These are phyloP conservation scores for Metrosideros polymorpha DNA, from an alignment of 441 rosid genomes.

Conservation along the genomic window DNA sequence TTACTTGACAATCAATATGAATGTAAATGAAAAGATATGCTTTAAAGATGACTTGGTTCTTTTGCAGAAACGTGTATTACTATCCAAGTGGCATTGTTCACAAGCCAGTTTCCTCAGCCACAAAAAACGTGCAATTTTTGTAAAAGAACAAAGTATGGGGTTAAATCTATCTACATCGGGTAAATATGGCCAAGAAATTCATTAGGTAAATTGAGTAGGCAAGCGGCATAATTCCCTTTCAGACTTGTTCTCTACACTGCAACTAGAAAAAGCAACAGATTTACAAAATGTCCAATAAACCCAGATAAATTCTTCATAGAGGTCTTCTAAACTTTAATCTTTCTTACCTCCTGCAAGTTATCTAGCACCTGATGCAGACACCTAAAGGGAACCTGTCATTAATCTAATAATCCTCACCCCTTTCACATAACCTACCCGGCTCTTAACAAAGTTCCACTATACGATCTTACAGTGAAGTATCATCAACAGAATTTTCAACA, in stretches of 20 bases:
- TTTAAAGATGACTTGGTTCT: neutral
- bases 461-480: neutral
- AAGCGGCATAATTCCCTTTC: neutral
- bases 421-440: neutral
- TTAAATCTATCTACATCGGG: neutral
- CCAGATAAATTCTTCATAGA: neutral
- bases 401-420: neutral
- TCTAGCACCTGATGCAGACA: neutral
- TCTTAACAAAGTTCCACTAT: neutral
- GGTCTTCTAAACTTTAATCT: neutral
- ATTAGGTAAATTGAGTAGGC: neutral
- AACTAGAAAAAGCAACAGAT: neutral
- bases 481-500: neutral
- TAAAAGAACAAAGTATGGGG: neutral
- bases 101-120: neutral
- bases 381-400: neutral
- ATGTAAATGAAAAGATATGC: neutral
- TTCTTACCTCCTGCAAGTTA: neutral
- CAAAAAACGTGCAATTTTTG: neutral
- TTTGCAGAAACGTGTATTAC: neutral
- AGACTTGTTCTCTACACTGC: neutral
- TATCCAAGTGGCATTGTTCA: neutral
- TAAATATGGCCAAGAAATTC: neutral
- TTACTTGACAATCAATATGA: neutral
- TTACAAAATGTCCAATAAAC: neutral